Percentiles rank a stretch among this genome's conserved stretches.
phyloP scores from a whole-genome alignment of 164 flowering plant genomes.

The Magnolia kwangsiensis region DNA sequence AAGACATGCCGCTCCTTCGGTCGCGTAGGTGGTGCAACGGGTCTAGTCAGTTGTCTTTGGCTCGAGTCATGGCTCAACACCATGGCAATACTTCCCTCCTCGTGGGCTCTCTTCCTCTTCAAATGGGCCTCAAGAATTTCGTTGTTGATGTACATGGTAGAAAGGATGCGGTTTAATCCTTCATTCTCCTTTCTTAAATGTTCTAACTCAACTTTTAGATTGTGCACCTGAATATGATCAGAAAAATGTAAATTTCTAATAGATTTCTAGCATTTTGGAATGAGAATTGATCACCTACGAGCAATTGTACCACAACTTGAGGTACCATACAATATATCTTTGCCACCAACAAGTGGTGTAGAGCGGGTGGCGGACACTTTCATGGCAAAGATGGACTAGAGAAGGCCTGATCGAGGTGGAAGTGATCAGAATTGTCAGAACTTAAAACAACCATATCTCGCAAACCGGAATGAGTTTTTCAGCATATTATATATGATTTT shows the following conservation, averaged over 20 bases:
- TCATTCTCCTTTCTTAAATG: slow-evolving; percentile 30
- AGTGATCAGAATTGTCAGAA: too few species aligned
- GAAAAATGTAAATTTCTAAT: neutral
- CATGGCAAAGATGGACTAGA: too few species aligned
- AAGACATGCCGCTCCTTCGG: slow-evolving; percentile 19
- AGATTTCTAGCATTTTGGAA: too few species aligned
- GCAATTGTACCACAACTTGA: too few species aligned
- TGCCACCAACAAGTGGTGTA: too few species aligned
- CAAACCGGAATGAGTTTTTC: too few species aligned
- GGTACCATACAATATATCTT: too few species aligned
- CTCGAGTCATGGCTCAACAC: slow-evolving; percentile 5
- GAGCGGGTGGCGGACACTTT: too few species aligned
- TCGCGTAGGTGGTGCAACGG: slow-evolving; percentile 6
- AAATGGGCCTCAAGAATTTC: slow-evolving; percentile 19
- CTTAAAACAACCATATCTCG: too few species aligned
- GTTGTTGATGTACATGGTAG: slow-evolving; percentile 22
- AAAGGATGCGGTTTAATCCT: slow-evolving; percentile 18
- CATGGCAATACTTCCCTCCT: neutral
- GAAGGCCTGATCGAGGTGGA: too few species aligned
- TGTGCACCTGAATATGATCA: slow-evolving; percentile 13
- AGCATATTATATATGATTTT: too few species aligned
- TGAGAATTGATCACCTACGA: too few species aligned
- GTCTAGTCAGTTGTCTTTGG: slow-evolving; percentile 18
- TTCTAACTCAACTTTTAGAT: slow-evolving; percentile 20
- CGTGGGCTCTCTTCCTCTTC: neutral